Base-by-base conservation (phyloP, 352 stramenopile species). In the Phytopythium oedochilum region DNA sequence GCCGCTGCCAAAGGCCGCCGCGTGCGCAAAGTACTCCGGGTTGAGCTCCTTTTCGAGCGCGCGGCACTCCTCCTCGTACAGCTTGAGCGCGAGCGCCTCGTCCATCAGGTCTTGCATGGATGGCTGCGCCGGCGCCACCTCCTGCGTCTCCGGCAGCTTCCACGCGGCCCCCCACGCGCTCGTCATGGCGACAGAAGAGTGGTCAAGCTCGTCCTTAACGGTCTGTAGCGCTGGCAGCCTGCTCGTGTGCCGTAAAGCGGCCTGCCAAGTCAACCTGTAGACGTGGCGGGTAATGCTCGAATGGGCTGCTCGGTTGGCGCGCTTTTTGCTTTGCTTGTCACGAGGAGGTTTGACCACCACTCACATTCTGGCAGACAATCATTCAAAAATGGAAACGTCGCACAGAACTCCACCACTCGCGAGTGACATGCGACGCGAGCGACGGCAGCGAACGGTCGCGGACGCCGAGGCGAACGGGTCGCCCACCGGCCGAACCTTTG, bases 71-170 rank as follows among this genome's bases (percentile, higher is more conserved):
- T 83, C 61, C 45, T 89, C 78, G 57, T 86, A 84, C 5, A 89
- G 65, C 58, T 79, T 74, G 23, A 72, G 63, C 22, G 78, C 78
- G 18, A 87, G 46, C n/a, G 69, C 78, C 55, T 89, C 78, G 61
- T 89, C 78, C 68, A 89, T 89, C 48, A 89, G 71, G 22, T 81
- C 71, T 55, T 89, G 78, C 65, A 89, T 76, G 20, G 59, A 70
- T 23, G 58, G 53, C 48, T 69, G 61, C 1, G 61, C 39, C 48
- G 70, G 67, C 1, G 47, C 42, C 0, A 23, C 42, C 5, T 31
- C 57, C 48, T 71, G 61, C 2, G 61, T 35, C 53, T 71, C 65
- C 2, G 43, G 46, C 29, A 39, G n/a, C 46, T 53, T 36, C 28
- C 26, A 40, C 28, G 46, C 28, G 0, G 20, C 22, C 0, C 46